Conservation (phyloP, 2,329 filamentous ascomycete genomes). For the Pseudopyricularia cyperi region DNA sequence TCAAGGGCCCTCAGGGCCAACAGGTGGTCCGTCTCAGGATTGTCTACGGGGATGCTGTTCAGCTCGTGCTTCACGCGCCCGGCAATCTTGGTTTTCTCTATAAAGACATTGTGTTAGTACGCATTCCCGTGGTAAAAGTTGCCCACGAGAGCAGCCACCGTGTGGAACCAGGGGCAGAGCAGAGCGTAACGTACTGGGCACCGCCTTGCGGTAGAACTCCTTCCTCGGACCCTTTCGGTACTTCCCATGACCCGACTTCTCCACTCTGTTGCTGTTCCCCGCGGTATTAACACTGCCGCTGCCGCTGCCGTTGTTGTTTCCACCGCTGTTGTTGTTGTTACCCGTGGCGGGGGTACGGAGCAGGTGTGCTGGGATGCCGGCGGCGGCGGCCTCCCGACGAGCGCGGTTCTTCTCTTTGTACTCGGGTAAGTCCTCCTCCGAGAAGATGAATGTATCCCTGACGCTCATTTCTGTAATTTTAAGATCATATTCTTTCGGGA, state of each 20-base stretch:
- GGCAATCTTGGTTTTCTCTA: constrained; percentile 66
- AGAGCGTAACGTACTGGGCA: constrained; percentile 45
- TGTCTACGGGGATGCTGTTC: constrained; percentile 59
- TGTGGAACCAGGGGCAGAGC: background rate
- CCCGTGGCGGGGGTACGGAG: constrained; percentile 17
- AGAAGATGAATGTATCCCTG: constrained; percentile 82
- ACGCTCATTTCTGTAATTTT: constrained; percentile 40
- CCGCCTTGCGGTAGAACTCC: constrained; percentile 54
- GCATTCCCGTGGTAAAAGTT: no score
- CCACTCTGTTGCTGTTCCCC: constrained; percentile 15
- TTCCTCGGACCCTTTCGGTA: constrained; percentile 15
- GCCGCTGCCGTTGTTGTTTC: constrained; percentile 9
- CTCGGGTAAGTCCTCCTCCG: constrained; percentile 81
- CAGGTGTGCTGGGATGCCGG: constrained; percentile 45
- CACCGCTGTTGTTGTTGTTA: constrained; percentile 19
- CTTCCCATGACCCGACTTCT: constrained; percentile 23
- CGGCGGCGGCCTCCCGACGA: constrained; percentile 41
- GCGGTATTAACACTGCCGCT: background rate
- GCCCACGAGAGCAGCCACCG: constrained; percentile 8
- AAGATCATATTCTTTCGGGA: constrained; percentile 83
- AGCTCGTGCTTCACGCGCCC: constrained; percentile 67
- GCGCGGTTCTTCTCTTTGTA: constrained; percentile 48
- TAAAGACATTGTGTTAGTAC: background rate
- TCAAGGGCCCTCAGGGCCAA: constrained; percentile 45
- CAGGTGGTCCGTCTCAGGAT: constrained; percentile 53